Evolutionary conservation across 495 filamentous ascomycete species (phyloP).

Genomic region (Aspergillus sparsus): DNA sequence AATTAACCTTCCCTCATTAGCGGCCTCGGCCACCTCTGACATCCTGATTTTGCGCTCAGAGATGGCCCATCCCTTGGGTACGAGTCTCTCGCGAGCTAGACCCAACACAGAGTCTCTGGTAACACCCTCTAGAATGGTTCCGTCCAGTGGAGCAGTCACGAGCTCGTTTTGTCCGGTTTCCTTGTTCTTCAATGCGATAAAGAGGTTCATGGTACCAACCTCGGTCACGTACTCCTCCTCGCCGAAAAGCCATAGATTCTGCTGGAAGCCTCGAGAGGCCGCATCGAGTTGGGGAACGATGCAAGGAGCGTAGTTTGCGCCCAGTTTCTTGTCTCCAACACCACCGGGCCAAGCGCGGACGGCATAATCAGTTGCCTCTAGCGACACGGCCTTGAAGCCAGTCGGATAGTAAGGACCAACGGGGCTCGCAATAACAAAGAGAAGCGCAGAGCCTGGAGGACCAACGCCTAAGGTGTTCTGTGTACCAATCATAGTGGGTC

Average conservation of each 20-base stretch:
- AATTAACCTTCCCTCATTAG: conserved; percentile 78
- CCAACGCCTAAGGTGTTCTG: conserved; percentile 90
- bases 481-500: conserved; percentile 96
- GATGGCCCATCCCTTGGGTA: conserved; percentile 83
- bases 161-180: conserved; percentile 86
- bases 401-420: conserved; percentile 98
- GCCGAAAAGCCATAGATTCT: conserved; percentile 97
- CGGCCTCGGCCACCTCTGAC: conserved; percentile 74
- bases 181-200: conserved; percentile 76
- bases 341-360: conserved; percentile 97
- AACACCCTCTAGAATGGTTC: conserved; percentile 95
- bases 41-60: conserved; percentile 89
- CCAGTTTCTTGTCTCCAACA: conserved; percentile 95
- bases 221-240: conserved; percentile 94
- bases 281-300: conserved; percentile 91
- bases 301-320: conserved; percentile 97
- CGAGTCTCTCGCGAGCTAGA: conserved; percentile 79
- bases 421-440: conserved; percentile 93
- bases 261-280: conserved; percentile 86
- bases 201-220: conserved; percentile 98
- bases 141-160: conserved; percentile 88
- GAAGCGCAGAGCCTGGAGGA: conserved; percentile 83
- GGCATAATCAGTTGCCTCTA: conserved; percentile 92
- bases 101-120: conserved; percentile 83
- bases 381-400: conserved; percentile 92